These are phyloP conservation scores for Rhizopogon salebrosus DNA, from an alignment of 768 basidiomycete species.

Conservation along the genomic window DNA sequence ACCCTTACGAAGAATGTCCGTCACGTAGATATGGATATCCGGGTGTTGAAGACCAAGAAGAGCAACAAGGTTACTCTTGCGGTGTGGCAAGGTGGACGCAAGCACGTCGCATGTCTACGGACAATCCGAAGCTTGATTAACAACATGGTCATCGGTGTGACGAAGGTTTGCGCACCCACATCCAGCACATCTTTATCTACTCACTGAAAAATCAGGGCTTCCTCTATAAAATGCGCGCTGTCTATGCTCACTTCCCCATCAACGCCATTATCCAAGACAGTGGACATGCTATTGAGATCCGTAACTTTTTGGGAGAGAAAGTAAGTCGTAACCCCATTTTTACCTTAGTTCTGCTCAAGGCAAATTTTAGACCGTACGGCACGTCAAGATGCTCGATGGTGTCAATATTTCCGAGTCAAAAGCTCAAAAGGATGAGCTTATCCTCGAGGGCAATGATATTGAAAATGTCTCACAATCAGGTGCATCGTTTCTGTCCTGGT, in stretches of 20 bases:
- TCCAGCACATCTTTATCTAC: background rate
- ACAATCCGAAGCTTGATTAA: slow-evolving; percentile 93
- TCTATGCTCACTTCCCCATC: slow-evolving; percentile 99
- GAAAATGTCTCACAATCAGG: slow-evolving; percentile 97
- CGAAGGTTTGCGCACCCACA: slow-evolving; percentile 53
- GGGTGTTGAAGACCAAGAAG: slow-evolving; percentile 68
- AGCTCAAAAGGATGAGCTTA: slow-evolving; percentile 90
- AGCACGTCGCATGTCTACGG: slow-evolving; percentile 97
- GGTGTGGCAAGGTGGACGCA: slow-evolving; percentile 97
- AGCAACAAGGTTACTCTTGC: slow-evolving; percentile 75
- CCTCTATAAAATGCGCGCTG: slow-evolving; percentile 99
- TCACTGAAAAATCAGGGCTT: slow-evolving; percentile 63
- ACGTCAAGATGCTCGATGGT: slow-evolving; percentile 88
- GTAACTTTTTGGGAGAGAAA: slow-evolving; percentile 95
- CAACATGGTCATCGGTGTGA: slow-evolving; percentile 98
- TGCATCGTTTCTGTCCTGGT: slow-evolving; percentile 23
- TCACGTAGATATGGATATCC: slow-evolving; percentile 93
- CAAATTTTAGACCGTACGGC: slow-evolving; percentile 76
- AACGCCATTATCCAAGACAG: slow-evolving; percentile 89
- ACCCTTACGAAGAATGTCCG: slow-evolving; percentile 88
- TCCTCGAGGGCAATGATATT: slow-evolving; percentile 92
- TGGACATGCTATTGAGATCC: slow-evolving; percentile 76
- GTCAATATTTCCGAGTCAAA: slow-evolving; percentile 83
- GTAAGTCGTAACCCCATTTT: slow-evolving; percentile 33
- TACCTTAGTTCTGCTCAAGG: background rate